Conservation (phyloP, 345 rosid species). For the Kandelia obovata region DNA sequence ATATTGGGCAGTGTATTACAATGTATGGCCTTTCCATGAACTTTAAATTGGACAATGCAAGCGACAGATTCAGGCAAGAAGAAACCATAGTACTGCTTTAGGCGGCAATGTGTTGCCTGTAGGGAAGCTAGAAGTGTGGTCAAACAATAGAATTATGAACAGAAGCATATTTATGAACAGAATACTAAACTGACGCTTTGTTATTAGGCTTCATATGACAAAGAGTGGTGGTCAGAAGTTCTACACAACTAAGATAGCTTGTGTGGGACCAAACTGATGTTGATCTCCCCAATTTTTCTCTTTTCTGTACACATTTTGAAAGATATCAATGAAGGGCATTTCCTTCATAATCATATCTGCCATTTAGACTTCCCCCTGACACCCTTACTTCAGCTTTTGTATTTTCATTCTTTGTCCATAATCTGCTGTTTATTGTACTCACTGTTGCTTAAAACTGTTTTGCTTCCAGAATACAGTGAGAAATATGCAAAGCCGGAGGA, state of each 20-base stretch:
- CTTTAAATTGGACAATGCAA: no score
- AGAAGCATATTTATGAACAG: neutral
- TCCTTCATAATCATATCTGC: no score
- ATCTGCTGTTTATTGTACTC: neutral
- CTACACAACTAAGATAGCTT: neutral
- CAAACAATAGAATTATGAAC: no score
- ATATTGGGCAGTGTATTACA: neutral
- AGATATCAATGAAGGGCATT: neutral
- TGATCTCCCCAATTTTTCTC: neutral
- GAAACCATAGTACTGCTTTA: no score
- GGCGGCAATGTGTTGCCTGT: no score
- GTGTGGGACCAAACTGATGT: no score
- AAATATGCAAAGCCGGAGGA: constrained; percentile 89
- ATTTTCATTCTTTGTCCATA: neutral
- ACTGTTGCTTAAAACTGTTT: constrained; percentile 6
- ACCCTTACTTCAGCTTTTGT: neutral
- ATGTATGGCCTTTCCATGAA: no score
- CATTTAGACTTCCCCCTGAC: neutral
- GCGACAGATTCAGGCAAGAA: no score
- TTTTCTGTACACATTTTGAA: no score
- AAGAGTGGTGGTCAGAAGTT: neutral
- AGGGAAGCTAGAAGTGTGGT: no score
- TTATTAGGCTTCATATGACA: neutral
- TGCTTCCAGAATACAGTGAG: constrained; percentile 63
- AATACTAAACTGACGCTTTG: neutral